Base-by-base conservation (phyloP, 805 yeast species). In the Teunomyces aglyptinius region DNA sequence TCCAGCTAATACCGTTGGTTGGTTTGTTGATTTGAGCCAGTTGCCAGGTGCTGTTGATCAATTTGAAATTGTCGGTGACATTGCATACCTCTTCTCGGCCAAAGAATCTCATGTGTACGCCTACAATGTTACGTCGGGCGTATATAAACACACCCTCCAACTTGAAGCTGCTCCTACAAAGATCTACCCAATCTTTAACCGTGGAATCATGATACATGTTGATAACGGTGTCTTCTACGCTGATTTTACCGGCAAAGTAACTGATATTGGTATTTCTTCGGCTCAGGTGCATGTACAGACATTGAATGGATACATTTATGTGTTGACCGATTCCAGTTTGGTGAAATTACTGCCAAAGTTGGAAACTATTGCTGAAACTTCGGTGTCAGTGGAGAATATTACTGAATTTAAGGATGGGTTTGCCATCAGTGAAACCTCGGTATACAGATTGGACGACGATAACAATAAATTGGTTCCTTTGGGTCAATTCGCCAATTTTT, bases 21-120 rank as follows among this genome's bases (percentile, higher is more conserved):
- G 63, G 63, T 24, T 54, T 15, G 49, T 51, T 10, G 58, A 58
- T 35, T 54, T 60, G 53, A 35, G 47, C 20, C 44, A 31, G 5
- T 47, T 52, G n/a, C 22, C 46, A 3, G 32, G 26, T 19, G 3
- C 10, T 8, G 44, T 49, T 28, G 48, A 46, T 16, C 26, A 43
- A 8, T 49, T 40, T 43, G 38, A 48, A 12, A 28, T 53, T 26
- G 27, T 46, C n/a, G 24, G 35, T 20, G 41, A 45, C 22, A 38
- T 45, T 38, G 53, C 54, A 11, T 58, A 54, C 35, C 43, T 52
- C 4, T 55, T 41, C 44, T 54, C 61, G 12, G n/a, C 38, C 3
- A 32, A 11, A 10, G 32, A 46, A 6, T 39, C 28, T 27, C 29
- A 27, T 6, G 48, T 57, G 16, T 52, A 53, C 34, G 46, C 49